phyloP scores from a whole-genome alignment of 2,329 filamentous ascomycete species.

The Neurospora sp. region DNA sequence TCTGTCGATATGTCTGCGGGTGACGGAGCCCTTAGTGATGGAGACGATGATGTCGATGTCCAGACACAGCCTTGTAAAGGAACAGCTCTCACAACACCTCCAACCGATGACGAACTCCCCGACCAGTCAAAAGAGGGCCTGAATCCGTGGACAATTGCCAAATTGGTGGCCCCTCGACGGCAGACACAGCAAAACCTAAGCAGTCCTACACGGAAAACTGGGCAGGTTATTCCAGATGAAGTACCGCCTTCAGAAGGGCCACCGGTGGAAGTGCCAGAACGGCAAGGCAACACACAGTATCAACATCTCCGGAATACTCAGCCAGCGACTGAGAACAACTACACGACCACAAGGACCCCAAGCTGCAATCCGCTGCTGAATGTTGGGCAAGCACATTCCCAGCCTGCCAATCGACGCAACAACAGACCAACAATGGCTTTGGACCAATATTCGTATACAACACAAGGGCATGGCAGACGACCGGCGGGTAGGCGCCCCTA shows the following conservation, averaged over 20 bases:
- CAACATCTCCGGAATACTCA: neutral
- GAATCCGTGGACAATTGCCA: constrained; percentile 32
- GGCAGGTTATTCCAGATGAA: neutral
- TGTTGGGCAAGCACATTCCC: neutral
- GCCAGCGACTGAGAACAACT: neutral
- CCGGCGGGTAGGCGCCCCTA: neutral
- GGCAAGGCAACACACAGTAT: neutral
- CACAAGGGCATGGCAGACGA: neutral
- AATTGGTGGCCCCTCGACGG: constrained; percentile 20
- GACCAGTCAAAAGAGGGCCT: constrained; percentile 13
- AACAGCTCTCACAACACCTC: neutral
- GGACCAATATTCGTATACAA: neutral
- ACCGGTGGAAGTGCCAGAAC: neutral
- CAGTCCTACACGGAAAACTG: neutral
- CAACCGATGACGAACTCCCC: neutral
- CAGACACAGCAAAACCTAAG: neutral
- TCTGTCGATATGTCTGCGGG: constrained; percentile 14
- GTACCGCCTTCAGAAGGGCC: neutral
- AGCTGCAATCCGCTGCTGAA: neutral
- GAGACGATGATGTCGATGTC: neutral
- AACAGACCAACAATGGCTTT: neutral
- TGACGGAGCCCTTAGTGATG: constrained; percentile 6
- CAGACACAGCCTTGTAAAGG: neutral
- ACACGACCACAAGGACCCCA: neutral
- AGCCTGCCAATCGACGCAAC: neutral